Conservation (phyloP, 1,284 basidiomycete genomes). For the Cerrena zonata region DNA sequence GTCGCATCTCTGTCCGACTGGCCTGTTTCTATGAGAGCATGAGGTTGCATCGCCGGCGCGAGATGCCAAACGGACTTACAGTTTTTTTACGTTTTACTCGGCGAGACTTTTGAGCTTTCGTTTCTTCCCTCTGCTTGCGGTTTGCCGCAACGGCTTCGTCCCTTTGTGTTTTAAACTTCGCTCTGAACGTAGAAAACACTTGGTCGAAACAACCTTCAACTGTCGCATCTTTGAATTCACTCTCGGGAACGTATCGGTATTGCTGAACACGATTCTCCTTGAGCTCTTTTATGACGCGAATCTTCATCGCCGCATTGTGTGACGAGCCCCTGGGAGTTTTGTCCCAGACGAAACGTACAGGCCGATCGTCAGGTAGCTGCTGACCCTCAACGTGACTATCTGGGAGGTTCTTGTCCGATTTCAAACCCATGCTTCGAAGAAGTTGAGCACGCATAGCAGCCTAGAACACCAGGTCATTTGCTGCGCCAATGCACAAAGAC, state of each 20-base stretch:
- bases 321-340: slow-evolving; percentile 66
- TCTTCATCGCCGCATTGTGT: slow-evolving; percentile 67
- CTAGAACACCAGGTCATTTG: slow-evolving; percentile 31
- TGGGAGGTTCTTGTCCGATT: slow-evolving; percentile 52
- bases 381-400: slow-evolving; percentile 53
- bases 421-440: slow-evolving; percentile 49
- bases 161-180: slow-evolving; percentile 57
- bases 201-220: slow-evolving; percentile 64
- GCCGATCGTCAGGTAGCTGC: slow-evolving; percentile 36
- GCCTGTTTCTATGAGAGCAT: slow-evolving; percentile 51
- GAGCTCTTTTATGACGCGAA: slow-evolving; percentile 52
- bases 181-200: slow-evolving; percentile 59
- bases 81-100: slow-evolving; percentile 54
- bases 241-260: slow-evolving; percentile 58
- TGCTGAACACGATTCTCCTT: slow-evolving; percentile 37
- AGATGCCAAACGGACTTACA: slow-evolving; percentile 34
- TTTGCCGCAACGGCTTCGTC: slow-evolving; percentile 39
- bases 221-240: slow-evolving; percentile 59
- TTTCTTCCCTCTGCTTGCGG: slow-evolving; percentile 47
- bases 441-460: slow-evolving; percentile 65
- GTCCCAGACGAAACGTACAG: slow-evolving; percentile 71
- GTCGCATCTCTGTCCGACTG: slow-evolving; percentile 52
- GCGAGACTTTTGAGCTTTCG: slow-evolving; percentile 55
- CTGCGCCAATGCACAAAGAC: slow-evolving; percentile 2
- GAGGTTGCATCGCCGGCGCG: slow-evolving; percentile 4